Evolutionary conservation across 192 early-diverging fungal species (phyloP).

Genomic region (Entophlyctis helioformis): DNA sequence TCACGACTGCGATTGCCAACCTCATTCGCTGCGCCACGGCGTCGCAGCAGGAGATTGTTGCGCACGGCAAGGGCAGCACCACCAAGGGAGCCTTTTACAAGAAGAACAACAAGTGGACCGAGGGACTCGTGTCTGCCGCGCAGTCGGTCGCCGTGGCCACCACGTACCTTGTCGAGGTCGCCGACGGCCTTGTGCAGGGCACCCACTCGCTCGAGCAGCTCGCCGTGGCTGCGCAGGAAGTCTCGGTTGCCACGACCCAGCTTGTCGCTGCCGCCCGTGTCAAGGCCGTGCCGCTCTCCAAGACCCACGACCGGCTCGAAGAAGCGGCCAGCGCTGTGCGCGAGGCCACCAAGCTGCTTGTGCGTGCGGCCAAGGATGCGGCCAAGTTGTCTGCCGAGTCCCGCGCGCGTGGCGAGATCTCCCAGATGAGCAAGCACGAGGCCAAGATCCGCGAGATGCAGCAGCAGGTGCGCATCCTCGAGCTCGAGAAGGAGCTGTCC

Average conservation of each 20-base stretch:
- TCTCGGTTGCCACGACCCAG: constrained; percentile 91
- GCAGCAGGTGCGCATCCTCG: constrained; percentile 92
- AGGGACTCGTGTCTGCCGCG: constrained; percentile 93
- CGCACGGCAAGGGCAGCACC: constrained; percentile 71
- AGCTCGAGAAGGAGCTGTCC: constrained; percentile 85
- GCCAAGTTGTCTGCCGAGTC: constrained; percentile 39
- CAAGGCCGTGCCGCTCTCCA: constrained; percentile 83
- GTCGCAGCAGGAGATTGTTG: constrained; percentile 95
- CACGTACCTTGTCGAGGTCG: constrained; percentile 81
- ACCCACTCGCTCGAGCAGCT: constrained; percentile 87
- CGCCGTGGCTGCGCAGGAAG: constrained; percentile 95
- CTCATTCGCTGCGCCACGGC: constrained; percentile 89
- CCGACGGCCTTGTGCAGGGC: constrained; percentile 88
- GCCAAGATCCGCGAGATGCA: constrained; percentile 96
- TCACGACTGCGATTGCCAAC: constrained; percentile 89
- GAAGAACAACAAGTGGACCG: constrained; percentile 99
- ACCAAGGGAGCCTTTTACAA: constrained; percentile 90
- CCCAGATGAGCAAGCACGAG: constrained; percentile 75
- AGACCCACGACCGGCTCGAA: constrained; percentile 89
- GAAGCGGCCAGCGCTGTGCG: constrained; percentile 86
- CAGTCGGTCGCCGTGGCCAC: constrained; percentile 92
- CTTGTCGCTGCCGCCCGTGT: constrained; percentile 92
- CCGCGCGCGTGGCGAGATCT: constrained; percentile 52
- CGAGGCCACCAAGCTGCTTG: constrained; percentile 78
- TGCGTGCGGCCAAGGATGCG: constrained; percentile 82